phyloP scores from a whole-genome alignment of 148 eudicot genomes.

The Dianthus caryophyllus region DNA sequence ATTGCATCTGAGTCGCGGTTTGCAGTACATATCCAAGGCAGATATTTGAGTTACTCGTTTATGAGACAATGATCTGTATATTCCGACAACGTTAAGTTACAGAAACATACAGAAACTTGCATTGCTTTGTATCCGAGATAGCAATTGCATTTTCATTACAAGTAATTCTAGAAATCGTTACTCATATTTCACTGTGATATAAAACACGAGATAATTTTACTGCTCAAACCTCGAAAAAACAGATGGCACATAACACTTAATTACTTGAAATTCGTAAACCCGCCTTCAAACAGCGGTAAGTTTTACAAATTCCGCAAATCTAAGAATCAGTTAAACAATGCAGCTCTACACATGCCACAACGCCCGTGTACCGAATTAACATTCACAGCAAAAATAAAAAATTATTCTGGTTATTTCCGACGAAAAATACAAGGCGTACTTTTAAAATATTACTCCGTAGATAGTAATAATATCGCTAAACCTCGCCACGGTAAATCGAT shows the following conservation, averaged over 20 bases:
- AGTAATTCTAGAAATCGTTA: too few species aligned
- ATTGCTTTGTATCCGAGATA: too few species aligned
- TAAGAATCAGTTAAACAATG: too few species aligned
- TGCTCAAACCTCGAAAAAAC: too few species aligned
- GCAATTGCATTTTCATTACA: background rate
- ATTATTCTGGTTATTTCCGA: background rate
- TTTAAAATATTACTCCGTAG: background rate
- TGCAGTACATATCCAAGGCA: conserved; percentile 16
- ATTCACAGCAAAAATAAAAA: background rate
- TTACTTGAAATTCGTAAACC: too few species aligned
- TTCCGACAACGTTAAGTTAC: conserved; percentile 19
- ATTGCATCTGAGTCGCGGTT: conserved; percentile 5
- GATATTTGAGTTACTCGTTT: conserved; percentile 4
- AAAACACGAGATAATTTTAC: too few species aligned
- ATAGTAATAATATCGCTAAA: conserved; percentile 3
- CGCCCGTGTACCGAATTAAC: background rate
- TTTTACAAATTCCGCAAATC: too few species aligned
- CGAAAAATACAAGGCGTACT: background rate
- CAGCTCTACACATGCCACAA: background rate
- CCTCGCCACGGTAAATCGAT: background rate
- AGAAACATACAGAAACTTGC: background rate
- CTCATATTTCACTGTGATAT: too few species aligned
- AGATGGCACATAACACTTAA: too few species aligned
- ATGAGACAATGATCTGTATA: conserved; percentile 16
- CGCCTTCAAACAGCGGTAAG: too few species aligned